Conservation (phyloP, 2,329 filamentous ascomycete genomes). For the Diaporthe nobilis region DNA sequence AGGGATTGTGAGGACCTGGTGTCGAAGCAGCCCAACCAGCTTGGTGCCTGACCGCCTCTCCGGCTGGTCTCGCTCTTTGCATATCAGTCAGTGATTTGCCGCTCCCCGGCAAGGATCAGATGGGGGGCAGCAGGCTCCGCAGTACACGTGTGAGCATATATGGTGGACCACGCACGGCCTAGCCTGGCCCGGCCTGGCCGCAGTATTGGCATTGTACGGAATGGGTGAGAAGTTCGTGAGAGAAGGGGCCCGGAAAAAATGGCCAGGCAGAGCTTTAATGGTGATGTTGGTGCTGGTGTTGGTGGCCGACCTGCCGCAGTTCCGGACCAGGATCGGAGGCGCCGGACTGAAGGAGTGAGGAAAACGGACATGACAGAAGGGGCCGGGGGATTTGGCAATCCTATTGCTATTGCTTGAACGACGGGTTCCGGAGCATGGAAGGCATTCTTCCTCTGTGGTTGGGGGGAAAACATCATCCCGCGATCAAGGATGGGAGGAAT, state of each 20-base stretch:
- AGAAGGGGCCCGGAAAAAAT: not conserved
- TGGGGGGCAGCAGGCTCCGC: conserved; percentile 16
- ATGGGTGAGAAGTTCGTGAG: not conserved
- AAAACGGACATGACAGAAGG: not conserved
- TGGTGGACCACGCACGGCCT: conserved; percentile 20
- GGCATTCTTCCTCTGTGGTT: not conserved
- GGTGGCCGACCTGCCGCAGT: not conserved
- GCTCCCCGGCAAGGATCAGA: not conserved
- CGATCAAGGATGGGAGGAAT: not conserved
- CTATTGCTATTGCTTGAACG: not conserved
- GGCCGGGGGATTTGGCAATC: not conserved
- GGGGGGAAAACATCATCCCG: no score
- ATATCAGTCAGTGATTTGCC: not conserved
- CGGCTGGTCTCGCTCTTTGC: not conserved
- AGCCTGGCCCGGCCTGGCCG: conserved; percentile 8
- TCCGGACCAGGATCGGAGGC: not conserved
- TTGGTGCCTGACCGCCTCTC: conserved; percentile 18
- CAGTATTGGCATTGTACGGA: not conserved
- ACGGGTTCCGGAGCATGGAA: not conserved
- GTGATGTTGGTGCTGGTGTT: not conserved
- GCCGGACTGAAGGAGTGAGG: not conserved
- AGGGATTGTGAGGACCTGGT: not conserved
- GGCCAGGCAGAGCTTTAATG: not conserved
- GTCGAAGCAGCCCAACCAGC: not conserved
- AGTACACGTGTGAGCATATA: conserved; percentile 33